These are phyloP conservation scores for Eremothecium sinecaudum DNA, from an alignment of 1,139 yeast species.

Conservation along the genomic window DNA sequence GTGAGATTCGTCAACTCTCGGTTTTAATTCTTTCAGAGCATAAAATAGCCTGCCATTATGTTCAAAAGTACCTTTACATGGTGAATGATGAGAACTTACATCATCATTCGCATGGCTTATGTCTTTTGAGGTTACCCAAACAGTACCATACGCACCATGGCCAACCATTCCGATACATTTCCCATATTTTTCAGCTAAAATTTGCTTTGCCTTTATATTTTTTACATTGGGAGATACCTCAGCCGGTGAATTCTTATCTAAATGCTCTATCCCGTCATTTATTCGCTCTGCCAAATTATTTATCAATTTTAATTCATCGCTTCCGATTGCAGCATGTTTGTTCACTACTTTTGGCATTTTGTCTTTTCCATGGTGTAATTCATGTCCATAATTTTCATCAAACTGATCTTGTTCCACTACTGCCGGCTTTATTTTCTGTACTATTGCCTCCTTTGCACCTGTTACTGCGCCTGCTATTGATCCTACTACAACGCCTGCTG, in stretches of 20 bases:
- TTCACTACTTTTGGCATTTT: slow-evolving; percentile 31
- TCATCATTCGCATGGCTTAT: slow-evolving; percentile 14
- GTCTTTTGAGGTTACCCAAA: slow-evolving; percentile 43
- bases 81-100: slow-evolving; percentile 28
- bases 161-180: slow-evolving; percentile 54
- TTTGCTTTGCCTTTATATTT: slow-evolving; percentile 26
- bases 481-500: slow-evolving; percentile 1
- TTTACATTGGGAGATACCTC: slow-evolving; percentile 16
- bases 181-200: slow-evolving; percentile 46
- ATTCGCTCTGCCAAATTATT: slow-evolving; percentile 41
- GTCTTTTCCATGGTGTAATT: slow-evolving; percentile 28
- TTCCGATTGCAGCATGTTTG: slow-evolving; percentile 46
- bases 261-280: slow-evolving; percentile 15
- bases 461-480: slow-evolving; percentile 5
- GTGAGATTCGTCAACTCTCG: slow-evolving; percentile 40
- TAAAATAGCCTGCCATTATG: slow-evolving; percentile 33
- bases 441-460: slow-evolving; percentile 17
- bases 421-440: slow-evolving; percentile 22
- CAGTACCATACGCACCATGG: slow-evolving; percentile 62
- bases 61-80: slow-evolving; percentile 17
- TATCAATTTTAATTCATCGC: slow-evolving; percentile 44
- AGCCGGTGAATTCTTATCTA: slow-evolving; percentile 19
- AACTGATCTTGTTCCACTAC: too few relatives aligned
- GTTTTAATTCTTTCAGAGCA: slow-evolving; percentile 67
- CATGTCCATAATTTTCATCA: slow-evolving; percentile 27